Evolutionary conservation across 2,329 filamentous ascomycete genomes (phyloP), one percentile per base, ranked within the genome.

Genomic region (Fusarium floridanum): DNA sequence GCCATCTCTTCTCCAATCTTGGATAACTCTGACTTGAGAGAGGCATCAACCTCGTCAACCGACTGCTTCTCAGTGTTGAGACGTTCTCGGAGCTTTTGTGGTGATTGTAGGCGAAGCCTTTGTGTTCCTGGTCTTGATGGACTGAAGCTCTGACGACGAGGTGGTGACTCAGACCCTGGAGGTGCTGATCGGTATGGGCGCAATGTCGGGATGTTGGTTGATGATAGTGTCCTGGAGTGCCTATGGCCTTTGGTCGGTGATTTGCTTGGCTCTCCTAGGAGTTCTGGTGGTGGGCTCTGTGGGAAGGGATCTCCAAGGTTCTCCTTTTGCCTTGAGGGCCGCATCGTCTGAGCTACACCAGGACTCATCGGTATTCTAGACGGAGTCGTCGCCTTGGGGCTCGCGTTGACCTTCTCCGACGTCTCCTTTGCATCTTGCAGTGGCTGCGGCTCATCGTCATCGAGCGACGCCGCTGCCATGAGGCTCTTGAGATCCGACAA

Each of bases 1-100:
- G 91, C 91, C 85, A 98, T 90, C 81, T 98, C 95, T 67, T 94
- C 91, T 1, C 93, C 90, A 77, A 98, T 96, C 73, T 93, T 92
- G 61, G 90, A 90, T 10, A 98, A 86, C 80, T 98, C 95, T 6
- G 91, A 90, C 81, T 93, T 91, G 16, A 98, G 83, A 5, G 89
- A 89, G 4, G 88, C 87, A 71, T 95, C 94, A 0, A 92, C 91
- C 10, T 91, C 90, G 6, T 91, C 90, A 17, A 95, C 90, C 0
- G 92, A 89, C 65, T 90, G 91, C 82, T 95, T 95, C 81, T 98
- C 95, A 57, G 90, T 92, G 77, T 96, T 93, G 1, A 98, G 87
- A 37, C 96, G 92, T 84, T 98, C 95, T 20, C 95, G 93, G 22
- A 96, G 86, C 80, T 93, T 95, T 76, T 93, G 92, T 0, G 92